Base-by-base conservation (phyloP, 1,284 basidiomycete genomes). In the Puccinia novopanici region DNA sequence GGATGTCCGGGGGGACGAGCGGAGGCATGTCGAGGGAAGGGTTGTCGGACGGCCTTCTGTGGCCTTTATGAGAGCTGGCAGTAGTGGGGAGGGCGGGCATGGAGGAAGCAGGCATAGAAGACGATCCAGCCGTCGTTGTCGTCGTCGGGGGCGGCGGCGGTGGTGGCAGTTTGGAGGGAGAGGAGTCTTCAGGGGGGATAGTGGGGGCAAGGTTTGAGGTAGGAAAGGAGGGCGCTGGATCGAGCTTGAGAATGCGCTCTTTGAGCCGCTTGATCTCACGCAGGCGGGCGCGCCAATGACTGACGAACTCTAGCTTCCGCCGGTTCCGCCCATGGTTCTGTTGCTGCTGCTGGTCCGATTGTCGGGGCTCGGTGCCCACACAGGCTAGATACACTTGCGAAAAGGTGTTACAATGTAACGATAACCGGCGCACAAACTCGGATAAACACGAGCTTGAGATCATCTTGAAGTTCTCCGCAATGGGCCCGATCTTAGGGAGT, bases 401-500 rank as follows among this genome's bases (percentile, higher is more conserved):
- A 85, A 96, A 94, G 89, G 93, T 92, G 86, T 95, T 93, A 3
- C 92, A 90, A 77, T 95, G 87, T 68, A 95, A 87, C 82, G 92
- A 91, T 70, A 97, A 89, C 84, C 96, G 93, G 37, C 95, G 89
- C 45, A 96, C 90, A 63, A 96, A 88, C 27, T 91, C 87, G 2
- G 95, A 93, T 13, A 98, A 88, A 82, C 91, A 92, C 82, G 91
- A 89, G 12, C 92, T 91, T 6, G 93, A 95, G 63, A 98, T 92
- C 82, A 98, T 89, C 87, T 96, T 96, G 88, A 93, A 95, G 84
- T 92, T 90, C 24, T 94, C 94, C 10, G 50, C 70, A 61, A 97
- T 89, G 0, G 95, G 94, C 0, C 91, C 90, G 86, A 97, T 96
- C 83, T 95, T 93, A 10, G 92, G 91, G 91, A 98, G 95, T 34